phyloP scores from a whole-genome alignment of 345 rosid species.

The Arabidopsis arenosa region DNA sequence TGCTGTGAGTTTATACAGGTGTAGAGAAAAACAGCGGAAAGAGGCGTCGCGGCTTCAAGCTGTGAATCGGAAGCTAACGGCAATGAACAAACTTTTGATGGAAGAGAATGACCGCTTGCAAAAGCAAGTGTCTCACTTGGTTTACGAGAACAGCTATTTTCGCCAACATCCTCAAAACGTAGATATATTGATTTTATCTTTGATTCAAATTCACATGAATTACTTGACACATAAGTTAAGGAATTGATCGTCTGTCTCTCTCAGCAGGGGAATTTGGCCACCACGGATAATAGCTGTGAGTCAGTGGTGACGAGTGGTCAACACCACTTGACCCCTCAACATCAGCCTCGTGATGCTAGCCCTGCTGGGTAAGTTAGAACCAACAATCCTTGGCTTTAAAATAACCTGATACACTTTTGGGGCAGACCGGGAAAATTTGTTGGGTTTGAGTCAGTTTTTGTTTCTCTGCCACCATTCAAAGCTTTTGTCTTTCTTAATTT shows the following conservation, averaged over 20 bases:
- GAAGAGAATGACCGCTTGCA: slow-evolving; percentile 98
- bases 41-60: slow-evolving; percentile 95
- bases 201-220: slow-evolving; percentile 7
- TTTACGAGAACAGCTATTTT: slow-evolving; percentile 89
- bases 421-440: too few species aligned
- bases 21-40: slow-evolving; percentile 98
- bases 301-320: slow-evolving; percentile 96
- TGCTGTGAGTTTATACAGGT: slow-evolving; percentile 54
- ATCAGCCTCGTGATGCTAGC: slow-evolving; percentile 92
- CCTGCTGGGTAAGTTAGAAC: slow-evolving; percentile 84
- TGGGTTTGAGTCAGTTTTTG: too few species aligned
- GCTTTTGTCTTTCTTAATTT: not conserved
- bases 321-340: slow-evolving; percentile 77
- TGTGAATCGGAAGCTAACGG: slow-evolving; percentile 89
- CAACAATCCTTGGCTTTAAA: not conserved
- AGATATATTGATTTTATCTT: slow-evolving; percentile 28
- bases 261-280: slow-evolving; percentile 63
- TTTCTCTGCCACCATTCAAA: not conserved
- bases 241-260: slow-evolving; percentile 12
- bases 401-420: not conserved
- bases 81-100: slow-evolving; percentile 98
- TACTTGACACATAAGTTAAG: slow-evolving; percentile 20
- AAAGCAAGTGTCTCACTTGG: slow-evolving; percentile 98
- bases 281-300: slow-evolving; percentile 93
- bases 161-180: slow-evolving; percentile 88